These are phyloP conservation scores for Albizia julibrissin DNA, from an alignment of 306 rosid species.

Conservation along the genomic window DNA sequence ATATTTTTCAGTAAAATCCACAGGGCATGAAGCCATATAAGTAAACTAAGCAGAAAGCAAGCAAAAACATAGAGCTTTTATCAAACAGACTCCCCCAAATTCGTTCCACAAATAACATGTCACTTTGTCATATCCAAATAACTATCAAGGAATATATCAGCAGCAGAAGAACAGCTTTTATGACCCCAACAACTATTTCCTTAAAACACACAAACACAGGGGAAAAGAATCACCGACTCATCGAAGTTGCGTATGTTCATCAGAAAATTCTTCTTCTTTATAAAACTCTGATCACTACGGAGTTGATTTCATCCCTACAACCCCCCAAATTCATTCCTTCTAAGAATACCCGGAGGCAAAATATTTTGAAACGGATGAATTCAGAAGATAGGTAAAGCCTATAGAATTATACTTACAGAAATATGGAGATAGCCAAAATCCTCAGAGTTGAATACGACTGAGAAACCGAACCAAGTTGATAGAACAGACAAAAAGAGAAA, in stretches of 20 bases:
- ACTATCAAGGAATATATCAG: not conserved
- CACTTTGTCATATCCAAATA: not conserved
- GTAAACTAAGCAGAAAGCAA: not conserved
- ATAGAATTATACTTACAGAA: slow-evolving; percentile 19
- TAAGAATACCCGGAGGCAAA: not conserved
- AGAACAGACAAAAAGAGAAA: not conserved
- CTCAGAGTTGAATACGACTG: not conserved
- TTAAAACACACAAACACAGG: not conserved
- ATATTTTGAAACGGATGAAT: not conserved
- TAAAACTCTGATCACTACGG: not conserved
- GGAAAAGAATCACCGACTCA: not conserved
- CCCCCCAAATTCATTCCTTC: slow-evolving; percentile 14
- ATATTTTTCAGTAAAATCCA: not conserved
- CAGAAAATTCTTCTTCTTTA: not conserved
- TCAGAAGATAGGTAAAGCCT: not conserved
- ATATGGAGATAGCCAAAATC: not conserved
- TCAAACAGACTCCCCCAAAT: not conserved
- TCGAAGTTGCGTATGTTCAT: slow-evolving; percentile 10
- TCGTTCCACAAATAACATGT: slow-evolving; percentile 12
- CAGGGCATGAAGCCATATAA: slow-evolving; percentile 17
- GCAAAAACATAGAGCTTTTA: not conserved
- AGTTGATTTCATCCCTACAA: not conserved
- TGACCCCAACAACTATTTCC: not conserved
- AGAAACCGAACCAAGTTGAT: slow-evolving; percentile 11
- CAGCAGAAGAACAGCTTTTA: not conserved